Evolutionary conservation across 2,329 filamentous ascomycete genomes (phyloP), one percentile per base, ranked within the genome.

Genomic region (Aspergillus tanneri): DNA sequence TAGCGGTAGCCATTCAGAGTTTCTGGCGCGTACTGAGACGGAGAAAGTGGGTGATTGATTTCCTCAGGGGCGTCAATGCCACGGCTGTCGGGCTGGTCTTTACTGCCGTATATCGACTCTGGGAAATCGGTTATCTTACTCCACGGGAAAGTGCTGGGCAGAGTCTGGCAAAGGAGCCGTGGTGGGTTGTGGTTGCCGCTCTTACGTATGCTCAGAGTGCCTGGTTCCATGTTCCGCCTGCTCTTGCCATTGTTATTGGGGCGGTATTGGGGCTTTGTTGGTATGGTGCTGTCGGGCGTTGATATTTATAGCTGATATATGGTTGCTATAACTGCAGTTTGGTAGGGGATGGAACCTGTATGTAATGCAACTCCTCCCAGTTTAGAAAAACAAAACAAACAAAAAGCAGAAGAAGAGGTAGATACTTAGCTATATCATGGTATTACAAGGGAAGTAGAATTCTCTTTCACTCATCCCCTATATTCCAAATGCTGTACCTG

Each of bases 131-230:
- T 0, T 83, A 77, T 50, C 65, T 86, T 5, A 79, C 78, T 10
- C 67, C 76, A 18, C 68, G 70, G 0, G 75, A 72, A 14, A 68
- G 71, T 47, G 59, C 60, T 2, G 82, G 82, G 0, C 75, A 71
- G 38, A 82, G 77, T 54, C 59, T 85, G 36, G 81, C 69, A 0
- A 70, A 74, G 28, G 82, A 85, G 51, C 80, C 82, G 1, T 85
- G 81, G 80, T 85, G 82, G 79, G 75, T 85, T 14, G 80, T 83
- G 3, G 74, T 84, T 1, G 76, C 81, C 2, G 77, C 79, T 65
- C 52, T 72, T 5, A 70, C 68, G 18, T 80, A 75, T 61, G 71
- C 76, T 2, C 72, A 69, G 8, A 73, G 71, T 34, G 65, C 68
- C n/a, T 80, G 75, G 71, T 79, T 79, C 53, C 64, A 64, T 3